phyloP scores from a whole-genome alignment of 331 rosid genomes.

The Pyracantha coccinea region DNA sequence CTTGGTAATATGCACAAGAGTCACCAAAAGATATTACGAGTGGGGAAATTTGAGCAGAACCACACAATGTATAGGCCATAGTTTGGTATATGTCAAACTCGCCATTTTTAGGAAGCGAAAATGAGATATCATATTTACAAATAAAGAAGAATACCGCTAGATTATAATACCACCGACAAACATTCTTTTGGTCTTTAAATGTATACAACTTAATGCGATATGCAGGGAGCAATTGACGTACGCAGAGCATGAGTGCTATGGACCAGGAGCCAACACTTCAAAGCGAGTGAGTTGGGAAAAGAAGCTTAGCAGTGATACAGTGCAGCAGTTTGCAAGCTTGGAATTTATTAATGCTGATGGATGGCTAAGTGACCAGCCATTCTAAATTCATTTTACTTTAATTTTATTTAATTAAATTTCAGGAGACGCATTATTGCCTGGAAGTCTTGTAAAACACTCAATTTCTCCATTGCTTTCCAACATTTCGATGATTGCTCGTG shows the following conservation, averaged over 20 bases:
- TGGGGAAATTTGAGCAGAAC: too few species aligned
- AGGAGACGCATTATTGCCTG: not conserved
- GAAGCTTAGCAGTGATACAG: constrained; percentile 15
- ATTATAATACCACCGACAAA: too few species aligned
- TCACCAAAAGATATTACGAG: too few species aligned
- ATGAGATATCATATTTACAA: too few species aligned
- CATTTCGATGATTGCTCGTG: not conserved
- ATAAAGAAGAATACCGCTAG: too few species aligned
- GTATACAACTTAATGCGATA: not conserved
- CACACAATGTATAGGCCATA: too few species aligned
- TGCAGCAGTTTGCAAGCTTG: constrained; percentile 19
- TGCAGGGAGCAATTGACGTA: constrained; percentile 42
- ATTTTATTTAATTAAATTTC: not conserved
- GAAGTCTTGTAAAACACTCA: not conserved
- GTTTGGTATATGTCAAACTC: too few species aligned
- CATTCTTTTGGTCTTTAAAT: not conserved
- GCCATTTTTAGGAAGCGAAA: too few species aligned
- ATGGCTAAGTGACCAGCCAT: constrained; percentile 39
- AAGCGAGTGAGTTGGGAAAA: constrained; percentile 53
- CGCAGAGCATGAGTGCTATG: constrained; percentile 50
- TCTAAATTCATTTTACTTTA: not conserved
- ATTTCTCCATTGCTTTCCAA: not conserved
- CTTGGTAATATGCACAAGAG: too few species aligned
- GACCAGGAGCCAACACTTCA: constrained; percentile 44
- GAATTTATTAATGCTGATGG: constrained; percentile 40